Evolutionary conservation across 192 early-diverging fungal species (phyloP), one percentile per base, ranked within the genome.

Genomic region (Podila clonocystis): DNA sequence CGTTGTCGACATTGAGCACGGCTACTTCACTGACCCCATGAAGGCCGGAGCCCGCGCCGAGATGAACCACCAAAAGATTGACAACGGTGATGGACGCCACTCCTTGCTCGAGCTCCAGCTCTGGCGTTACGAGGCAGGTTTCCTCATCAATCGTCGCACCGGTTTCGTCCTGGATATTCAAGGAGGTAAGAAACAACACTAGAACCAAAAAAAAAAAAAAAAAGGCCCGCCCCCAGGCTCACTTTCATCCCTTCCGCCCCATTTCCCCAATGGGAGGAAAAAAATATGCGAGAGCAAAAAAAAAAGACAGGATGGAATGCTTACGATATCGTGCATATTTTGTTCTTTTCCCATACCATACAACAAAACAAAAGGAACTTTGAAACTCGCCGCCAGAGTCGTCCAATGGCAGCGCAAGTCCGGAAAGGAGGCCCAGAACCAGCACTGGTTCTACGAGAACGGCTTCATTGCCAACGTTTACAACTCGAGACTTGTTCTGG

Each of bases 71-170:
- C 77, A 80, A 29, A 80, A 80, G 70, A 69, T 80, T 48, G 77
- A 80, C 36, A 72, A 68, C 24, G 66, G 70, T 28, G 77, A 80
- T 28, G 62, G 67, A 50, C 77, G 77, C 57, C 77, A 80, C 45
- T 64, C 77, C 24, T 67, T 80, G 22, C 62, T 80, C 13, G 70
- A 80, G 58, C 77, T 80, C 49, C 82, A 83, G 66, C 82, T 83
- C 59, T 83, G 82, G 82, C 72, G 82, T 12, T 75, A 83, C 58
- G 82, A 83, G 59, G 68, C 82, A 41, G 82, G 82, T 68, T 83
- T 68, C 82, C 38, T 83, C 48, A 83, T 83, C 58, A 83, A 83
- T 26, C 73, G 74, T 31, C 72, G 82, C 28, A 83, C 73, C 36
- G 82, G 82, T 26, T 68, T 83, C 58, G 73, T 74, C 19, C 69